Base-by-base conservation (phyloP, 2,329 filamentous ascomycete species). In the Diaporthe aspalathi region DNA sequence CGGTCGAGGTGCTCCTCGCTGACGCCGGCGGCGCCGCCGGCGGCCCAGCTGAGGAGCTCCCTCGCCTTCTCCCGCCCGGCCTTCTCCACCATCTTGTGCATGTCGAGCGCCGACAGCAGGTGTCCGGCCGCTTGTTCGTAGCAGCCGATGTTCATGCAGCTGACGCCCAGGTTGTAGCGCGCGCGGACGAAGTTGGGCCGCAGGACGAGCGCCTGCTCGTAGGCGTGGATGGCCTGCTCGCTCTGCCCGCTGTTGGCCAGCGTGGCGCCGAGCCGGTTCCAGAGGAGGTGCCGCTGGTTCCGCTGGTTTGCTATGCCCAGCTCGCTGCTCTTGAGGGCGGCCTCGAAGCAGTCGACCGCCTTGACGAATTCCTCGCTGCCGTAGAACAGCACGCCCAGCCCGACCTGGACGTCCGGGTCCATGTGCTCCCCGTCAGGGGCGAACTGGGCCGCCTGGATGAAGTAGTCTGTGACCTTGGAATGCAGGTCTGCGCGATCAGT, bases 371-470 rank as follows among this genome's bases (percentile, higher is more conserved):
- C 95, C 82, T 99, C 96, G 38, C 94, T 94, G 66, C 95, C 96
- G 83, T 99, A 99, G 85, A 99, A 98, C 20, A 99, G 89, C 5
- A 99, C 96, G 45, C 97, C 97, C 1, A 99, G 88, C 1, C 96
- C 96, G 71, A 99, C 96, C 83, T 99, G 97, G 9, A 99, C 96
- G 80, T 99, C 96, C 0, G 96, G 96, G 78, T 99, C 97, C 93
- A 99, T 98, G 78, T 96, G 94, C 78, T 94, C 94, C 73, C 95
- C 96, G 62, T 94, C 92, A 0, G 96, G 96, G 38, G 94, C 96
- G 62, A 98, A 89, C 77, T 97, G 95, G 0, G 96, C 96, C 0
- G 96, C 96, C 79, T 92, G 86, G 79, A 99, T 97, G 83, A 98
- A 99, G 53, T 95, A 88, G 73, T 93, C 88, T 1, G 94, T 98